A percentile compares a stretch with the other conserved stretches of the same genome.
These are phyloP conservation scores for Aspergillus sp. DNA, from an alignment of 2,329 filamentous ascomycete genomes.

Conservation along the genomic window DNA sequence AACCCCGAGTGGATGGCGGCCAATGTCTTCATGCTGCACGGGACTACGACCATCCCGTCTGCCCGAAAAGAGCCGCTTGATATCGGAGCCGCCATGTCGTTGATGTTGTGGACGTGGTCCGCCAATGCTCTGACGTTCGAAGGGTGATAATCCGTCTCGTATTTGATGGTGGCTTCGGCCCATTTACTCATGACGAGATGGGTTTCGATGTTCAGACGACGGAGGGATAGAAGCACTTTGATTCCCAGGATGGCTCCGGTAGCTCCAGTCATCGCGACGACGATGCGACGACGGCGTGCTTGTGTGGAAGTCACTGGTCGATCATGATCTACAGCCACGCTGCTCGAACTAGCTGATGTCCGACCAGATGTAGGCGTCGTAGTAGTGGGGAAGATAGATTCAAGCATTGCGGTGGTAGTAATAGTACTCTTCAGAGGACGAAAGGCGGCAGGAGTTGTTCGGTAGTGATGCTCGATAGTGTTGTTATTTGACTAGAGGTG, in stretches of 20 bases:
- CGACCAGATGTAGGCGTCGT: conserved; percentile 18
- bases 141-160: conserved; percentile 43
- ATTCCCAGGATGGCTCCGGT: conserved; percentile 48
- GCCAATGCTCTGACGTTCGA: conserved; percentile 39
- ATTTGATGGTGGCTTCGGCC: conserved; percentile 48
- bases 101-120: conserved; percentile 37
- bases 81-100: conserved; percentile 46
- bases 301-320: conserved; percentile 1
- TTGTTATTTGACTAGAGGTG: not conserved
- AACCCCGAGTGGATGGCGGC: conserved; percentile 42
- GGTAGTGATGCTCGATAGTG: not conserved
- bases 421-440: not conserved
- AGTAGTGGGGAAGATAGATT: conserved; percentile 16
- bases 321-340: not conserved
- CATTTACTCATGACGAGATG: conserved; percentile 51
- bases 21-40: conserved; percentile 51
- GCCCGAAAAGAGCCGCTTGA: conserved; percentile 46
- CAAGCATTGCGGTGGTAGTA: not conserved
- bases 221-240: conserved; percentile 40
- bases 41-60: conserved; percentile 48
- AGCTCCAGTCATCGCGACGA: conserved; percentile 51
- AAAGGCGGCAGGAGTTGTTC: not conserved
- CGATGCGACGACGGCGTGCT: conserved; percentile 28
- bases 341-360: conserved; percentile 10
- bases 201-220: conserved; percentile 46